Conservation (phyloP, 306 rosid species). For the Cyamopsis tetragonoloba region DNA sequence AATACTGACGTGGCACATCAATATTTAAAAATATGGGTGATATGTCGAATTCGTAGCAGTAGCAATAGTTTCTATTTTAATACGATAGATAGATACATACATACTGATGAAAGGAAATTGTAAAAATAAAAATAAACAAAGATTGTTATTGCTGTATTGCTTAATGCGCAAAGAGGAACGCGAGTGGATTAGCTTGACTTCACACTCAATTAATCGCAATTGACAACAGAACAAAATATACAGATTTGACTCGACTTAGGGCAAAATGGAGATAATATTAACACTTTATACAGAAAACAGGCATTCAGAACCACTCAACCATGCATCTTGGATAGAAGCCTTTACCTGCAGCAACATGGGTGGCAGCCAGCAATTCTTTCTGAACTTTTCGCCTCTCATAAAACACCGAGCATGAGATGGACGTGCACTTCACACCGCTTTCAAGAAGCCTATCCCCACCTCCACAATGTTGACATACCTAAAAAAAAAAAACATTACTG, state of each 20-base stretch:
- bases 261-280: not conserved
- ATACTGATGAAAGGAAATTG: no score
- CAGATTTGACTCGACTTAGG: not conserved
- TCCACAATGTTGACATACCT: slow-evolving; percentile 92
- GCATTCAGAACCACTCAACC: slow-evolving; percentile 71
- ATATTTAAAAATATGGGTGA: no score
- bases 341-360: slow-evolving; percentile 59
- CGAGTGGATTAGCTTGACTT: not conserved
- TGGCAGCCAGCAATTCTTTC: slow-evolving; percentile 70
- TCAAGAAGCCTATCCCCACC: slow-evolving; percentile 70
- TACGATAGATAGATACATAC: no score
- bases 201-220: not conserved
- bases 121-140: no score
- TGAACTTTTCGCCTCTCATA: slow-evolving; percentile 80
- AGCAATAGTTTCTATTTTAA: no score
- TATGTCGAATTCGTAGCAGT: no score
- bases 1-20: no score
- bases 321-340: slow-evolving; percentile 70
- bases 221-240: not conserved
- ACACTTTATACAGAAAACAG: not conserved
- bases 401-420: slow-evolving; percentile 78
- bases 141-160: no score
- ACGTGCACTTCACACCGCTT: slow-evolving; percentile 72
- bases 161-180: not conserved
- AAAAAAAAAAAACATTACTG: not conserved